phyloP scores from a whole-genome alignment of 495 filamentous ascomycete genomes.

The Lepraria neglecta region DNA sequence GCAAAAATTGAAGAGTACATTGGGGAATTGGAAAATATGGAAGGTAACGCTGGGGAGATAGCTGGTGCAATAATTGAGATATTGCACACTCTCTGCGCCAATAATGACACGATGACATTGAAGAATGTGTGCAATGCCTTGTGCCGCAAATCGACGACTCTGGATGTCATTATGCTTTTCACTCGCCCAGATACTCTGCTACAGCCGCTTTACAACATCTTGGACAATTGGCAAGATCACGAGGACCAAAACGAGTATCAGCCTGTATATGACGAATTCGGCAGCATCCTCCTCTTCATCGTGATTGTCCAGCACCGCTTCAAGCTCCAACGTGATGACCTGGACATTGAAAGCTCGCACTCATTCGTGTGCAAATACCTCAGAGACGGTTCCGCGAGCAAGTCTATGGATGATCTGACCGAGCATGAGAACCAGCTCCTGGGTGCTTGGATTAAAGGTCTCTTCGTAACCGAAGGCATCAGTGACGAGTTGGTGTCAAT shows the following conservation, averaged over 20 bases:
- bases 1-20: constrained; percentile 69
- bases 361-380: constrained; percentile 80
- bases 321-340: constrained; percentile 58
- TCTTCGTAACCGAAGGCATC: constrained; percentile 80
- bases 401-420: constrained; percentile 57
- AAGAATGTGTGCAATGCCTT: constrained; percentile 77
- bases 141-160: constrained; percentile 64
- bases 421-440: constrained; percentile 73
- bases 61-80: constrained; percentile 78
- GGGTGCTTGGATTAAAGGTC: constrained; percentile 74
- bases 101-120: constrained; percentile 85
- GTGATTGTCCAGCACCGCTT: constrained; percentile 82
- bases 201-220: constrained; percentile 72
- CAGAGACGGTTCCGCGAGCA: constrained; percentile 53
- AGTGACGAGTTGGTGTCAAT: constrained; percentile 84
- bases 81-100: constrained; percentile 67
- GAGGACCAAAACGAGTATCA: constrained; percentile 93
- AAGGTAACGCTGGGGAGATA: constrained; percentile 89
- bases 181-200: constrained; percentile 67
- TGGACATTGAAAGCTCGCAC: constrained; percentile 53
- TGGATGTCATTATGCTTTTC: constrained; percentile 87
- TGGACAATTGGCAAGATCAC: constrained; percentile 89
- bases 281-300: constrained; percentile 76
- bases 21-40: constrained; percentile 78
- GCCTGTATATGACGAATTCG: constrained; percentile 95